These are phyloP conservation scores for Albifimbria verrucaria DNA, from an alignment of 2,329 filamentous ascomycete genomes.

Conservation along the genomic window DNA sequence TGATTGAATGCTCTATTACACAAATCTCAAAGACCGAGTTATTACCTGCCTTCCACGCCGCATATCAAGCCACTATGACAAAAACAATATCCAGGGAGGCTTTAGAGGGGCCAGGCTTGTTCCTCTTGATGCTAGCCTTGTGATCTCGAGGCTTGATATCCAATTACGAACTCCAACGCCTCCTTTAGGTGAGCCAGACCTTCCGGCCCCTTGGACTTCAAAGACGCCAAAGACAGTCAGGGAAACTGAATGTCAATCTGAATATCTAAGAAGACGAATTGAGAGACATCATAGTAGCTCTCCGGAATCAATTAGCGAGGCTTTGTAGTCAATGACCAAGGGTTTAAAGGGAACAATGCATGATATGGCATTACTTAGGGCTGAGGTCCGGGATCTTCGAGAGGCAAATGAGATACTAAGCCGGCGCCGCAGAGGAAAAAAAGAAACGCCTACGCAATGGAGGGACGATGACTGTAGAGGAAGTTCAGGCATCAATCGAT, in stretches of 20 bases:
- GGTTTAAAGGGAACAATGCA: too few species aligned
- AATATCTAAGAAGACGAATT: too few species aligned
- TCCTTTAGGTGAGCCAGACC: not conserved
- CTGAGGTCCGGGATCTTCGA: not conserved
- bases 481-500: conserved; percentile 2
- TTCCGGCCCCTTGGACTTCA: conserved; percentile 1
- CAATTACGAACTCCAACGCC: too few species aligned
- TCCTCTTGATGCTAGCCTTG: conserved; percentile 24
- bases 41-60: too few species aligned
- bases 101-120: conserved; percentile 29
- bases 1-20: too few species aligned
- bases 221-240: conserved; percentile 2
- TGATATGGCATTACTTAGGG: too few species aligned
- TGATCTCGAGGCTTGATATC: conserved; percentile 29
- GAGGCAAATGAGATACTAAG: not conserved
- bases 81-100: conserved; percentile 22
- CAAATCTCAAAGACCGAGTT: too few species aligned
- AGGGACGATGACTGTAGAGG: not conserved
- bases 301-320: too few species aligned
- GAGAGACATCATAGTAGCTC: too few species aligned
- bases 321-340: too few species aligned
- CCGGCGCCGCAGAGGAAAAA: not conserved
- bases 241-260: conserved; percentile 1
- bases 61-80: conserved; percentile 21
- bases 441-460: not conserved